Evolutionary conservation across 2,329 filamentous ascomycete genomes (phyloP).

Genomic region (Hypomyces rosellus): DNA sequence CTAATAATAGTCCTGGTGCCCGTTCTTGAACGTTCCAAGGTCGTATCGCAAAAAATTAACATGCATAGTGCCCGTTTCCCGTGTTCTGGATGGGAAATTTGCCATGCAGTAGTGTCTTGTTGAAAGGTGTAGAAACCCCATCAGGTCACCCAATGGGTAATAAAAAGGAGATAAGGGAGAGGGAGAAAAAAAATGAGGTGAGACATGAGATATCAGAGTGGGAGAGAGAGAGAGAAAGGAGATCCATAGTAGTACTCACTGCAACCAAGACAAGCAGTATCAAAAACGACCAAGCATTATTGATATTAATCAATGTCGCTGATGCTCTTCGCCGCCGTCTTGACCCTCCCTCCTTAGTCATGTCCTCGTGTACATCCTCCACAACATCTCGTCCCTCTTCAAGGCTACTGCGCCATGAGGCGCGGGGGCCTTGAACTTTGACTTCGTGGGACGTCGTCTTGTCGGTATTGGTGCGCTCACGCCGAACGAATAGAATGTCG

Average conservation of each 20-base stretch:
- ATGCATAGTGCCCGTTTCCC: too few species aligned
- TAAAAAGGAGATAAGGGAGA: neutral
- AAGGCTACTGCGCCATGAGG: constrained; percentile 8
- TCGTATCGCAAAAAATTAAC: too few species aligned
- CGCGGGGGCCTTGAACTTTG: constrained; percentile 10
- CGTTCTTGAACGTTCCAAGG: too few species aligned
- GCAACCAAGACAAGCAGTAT: constrained; percentile 4
- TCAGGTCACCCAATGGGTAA: neutral
- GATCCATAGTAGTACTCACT: constrained; percentile 1
- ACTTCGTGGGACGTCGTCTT: constrained; percentile 7
- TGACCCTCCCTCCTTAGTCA: neutral
- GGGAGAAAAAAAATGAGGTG: neutral
- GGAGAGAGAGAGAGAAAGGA: neutral
- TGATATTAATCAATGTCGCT: neutral
- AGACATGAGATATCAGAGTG: neutral
- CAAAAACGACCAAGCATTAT: constrained; percentile 4
- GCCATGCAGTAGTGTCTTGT: too few species aligned
- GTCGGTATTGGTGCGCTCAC: constrained; percentile 5
- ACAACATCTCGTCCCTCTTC: neutral
- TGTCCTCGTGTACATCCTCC: neutral
- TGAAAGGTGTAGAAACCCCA: too few species aligned
- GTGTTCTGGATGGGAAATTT: too few species aligned
- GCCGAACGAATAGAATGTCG: neutral
- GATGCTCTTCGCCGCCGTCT: neutral
- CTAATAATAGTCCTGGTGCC: too few species aligned